A percentile compares a stretch with the other conserved stretches of the same genome.
Conservation (phyloP, 108 stramenopile species). For the Epithemia pelagica region DNA sequence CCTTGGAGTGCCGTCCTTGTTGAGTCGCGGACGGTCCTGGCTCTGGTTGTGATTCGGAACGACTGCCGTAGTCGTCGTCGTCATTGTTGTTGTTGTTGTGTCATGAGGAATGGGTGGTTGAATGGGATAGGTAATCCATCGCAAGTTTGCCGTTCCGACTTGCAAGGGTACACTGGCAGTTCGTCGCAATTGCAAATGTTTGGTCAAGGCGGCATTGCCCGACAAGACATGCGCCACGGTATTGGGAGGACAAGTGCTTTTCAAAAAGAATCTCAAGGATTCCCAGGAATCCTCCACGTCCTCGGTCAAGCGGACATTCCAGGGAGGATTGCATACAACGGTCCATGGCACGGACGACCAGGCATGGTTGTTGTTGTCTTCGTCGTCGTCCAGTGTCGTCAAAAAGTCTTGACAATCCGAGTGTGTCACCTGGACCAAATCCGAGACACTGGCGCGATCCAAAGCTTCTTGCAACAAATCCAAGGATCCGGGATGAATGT, state of each 20-base stretch:
- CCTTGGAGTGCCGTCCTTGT: no score
- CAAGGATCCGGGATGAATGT: slow-evolving; percentile 41
- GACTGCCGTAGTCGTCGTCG: no score
- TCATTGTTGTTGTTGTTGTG: no score
- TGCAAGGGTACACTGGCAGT: slow-evolving; percentile 50
- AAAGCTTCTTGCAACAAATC: slow-evolving; percentile 30
- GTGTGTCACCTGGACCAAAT: slow-evolving; percentile 42
- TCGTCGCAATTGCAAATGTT: slow-evolving; percentile 54
- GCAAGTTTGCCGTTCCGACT: slow-evolving; percentile 69
- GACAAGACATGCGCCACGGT: slow-evolving; percentile 73
- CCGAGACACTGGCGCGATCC: slow-evolving; percentile 38
- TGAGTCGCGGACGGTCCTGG: no score
- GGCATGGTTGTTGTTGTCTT: no score
- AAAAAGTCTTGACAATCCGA: slow-evolving; percentile 56
- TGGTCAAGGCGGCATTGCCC: slow-evolving; percentile 63
- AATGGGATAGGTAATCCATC: slow-evolving; percentile 73
- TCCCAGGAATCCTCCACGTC: slow-evolving; percentile 76
- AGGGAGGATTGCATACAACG: slow-evolving; percentile 75
- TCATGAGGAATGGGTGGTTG: no score
- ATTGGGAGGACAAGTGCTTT: slow-evolving; percentile 33
- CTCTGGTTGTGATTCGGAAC: no score
- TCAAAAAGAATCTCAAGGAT: slow-evolving; percentile 49
- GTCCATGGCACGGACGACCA: background rate
- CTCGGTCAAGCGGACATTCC: slow-evolving; percentile 67
- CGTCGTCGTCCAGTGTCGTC: background rate